phyloP scores from a whole-genome alignment of 371 early-diverging fungal species.

The Dichotomocladium elegans region DNA sequence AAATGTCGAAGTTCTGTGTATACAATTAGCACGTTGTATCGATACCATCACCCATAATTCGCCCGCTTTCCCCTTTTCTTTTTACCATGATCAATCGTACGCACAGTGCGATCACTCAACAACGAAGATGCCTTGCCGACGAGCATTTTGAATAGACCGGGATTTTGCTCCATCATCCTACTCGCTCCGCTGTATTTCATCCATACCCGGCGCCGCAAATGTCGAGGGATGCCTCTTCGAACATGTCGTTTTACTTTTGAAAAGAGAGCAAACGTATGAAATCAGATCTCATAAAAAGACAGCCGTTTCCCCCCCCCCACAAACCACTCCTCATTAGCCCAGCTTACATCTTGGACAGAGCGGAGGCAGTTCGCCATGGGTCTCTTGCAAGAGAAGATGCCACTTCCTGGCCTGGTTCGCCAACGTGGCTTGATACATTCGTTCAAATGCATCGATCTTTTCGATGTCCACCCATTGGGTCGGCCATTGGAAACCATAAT shows the following conservation, averaged over 20 bases:
- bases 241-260: constrained; percentile 3
- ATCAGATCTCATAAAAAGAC: too few relatives aligned
- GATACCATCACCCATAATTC: not conserved
- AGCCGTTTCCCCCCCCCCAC: too few relatives aligned
- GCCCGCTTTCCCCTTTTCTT: not conserved
- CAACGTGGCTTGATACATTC: constrained; percentile 40
- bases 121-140: constrained; percentile 28
- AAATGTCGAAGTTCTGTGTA: constrained; percentile 68
- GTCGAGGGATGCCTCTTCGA: constrained; percentile 4
- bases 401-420: constrained; percentile 47
- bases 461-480: constrained; percentile 47
- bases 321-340: too few relatives aligned
- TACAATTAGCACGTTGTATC: not conserved
- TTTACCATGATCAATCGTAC: constrained; percentile 54
- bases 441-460: constrained; percentile 47
- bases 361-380: constrained; percentile 42
- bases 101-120: constrained; percentile 45
- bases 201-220: constrained; percentile 41
- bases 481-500: constrained; percentile 58
- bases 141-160: constrained; percentile 53
- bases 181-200: constrained; percentile 75
- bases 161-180: constrained; percentile 46
- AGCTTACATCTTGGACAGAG: constrained; percentile 46
- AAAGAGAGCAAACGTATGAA: not conserved
- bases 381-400: constrained; percentile 38